These are phyloP conservation scores for Penicillium thymicola DNA, from an alignment of 2,329 filamentous ascomycete genomes.

Conservation along the genomic window DNA sequence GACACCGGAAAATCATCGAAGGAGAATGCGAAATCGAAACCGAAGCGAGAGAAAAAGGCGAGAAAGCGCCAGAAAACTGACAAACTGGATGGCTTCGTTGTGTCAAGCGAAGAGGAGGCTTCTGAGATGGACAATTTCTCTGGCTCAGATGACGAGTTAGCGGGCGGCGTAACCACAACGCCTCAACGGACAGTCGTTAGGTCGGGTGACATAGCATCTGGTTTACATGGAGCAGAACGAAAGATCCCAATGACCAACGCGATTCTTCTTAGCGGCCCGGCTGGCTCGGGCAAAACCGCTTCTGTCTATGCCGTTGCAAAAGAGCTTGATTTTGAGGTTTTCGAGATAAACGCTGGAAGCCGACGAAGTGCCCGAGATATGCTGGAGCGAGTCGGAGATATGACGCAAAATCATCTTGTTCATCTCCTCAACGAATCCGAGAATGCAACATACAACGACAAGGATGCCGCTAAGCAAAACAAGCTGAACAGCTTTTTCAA, in stretches of 20 bases:
- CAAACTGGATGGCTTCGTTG: constrained; percentile 75
- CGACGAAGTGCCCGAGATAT: constrained; percentile 86
- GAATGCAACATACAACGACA: constrained; percentile 17
- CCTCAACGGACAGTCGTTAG: constrained; percentile 42
- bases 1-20: constrained; percentile 53
- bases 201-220: constrained; percentile 35
- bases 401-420: constrained; percentile 93
- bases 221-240: constrained; percentile 34
- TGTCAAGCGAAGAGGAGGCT: constrained; percentile 73
- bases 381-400: constrained; percentile 87
- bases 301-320: constrained; percentile 87
- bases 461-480: constrained; percentile 67
- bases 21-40: constrained; percentile 26
- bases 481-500: constrained; percentile 82
- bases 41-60: constrained; percentile 30
- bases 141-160: constrained; percentile 54
- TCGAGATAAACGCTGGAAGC: constrained; percentile 85
- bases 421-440: constrained; percentile 45
- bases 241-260: constrained; percentile 63
- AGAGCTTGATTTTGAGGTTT: constrained; percentile 88
- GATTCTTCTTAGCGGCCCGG: constrained; percentile 82
- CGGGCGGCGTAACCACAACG: constrained; percentile 38
- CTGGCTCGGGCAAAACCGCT: constrained; percentile 90
- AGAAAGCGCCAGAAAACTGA: constrained; percentile 64
- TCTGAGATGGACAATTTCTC: constrained; percentile 67